phyloP scores from a whole-genome alignment of 306 rosid genomes.

The Malus sieversii region DNA sequence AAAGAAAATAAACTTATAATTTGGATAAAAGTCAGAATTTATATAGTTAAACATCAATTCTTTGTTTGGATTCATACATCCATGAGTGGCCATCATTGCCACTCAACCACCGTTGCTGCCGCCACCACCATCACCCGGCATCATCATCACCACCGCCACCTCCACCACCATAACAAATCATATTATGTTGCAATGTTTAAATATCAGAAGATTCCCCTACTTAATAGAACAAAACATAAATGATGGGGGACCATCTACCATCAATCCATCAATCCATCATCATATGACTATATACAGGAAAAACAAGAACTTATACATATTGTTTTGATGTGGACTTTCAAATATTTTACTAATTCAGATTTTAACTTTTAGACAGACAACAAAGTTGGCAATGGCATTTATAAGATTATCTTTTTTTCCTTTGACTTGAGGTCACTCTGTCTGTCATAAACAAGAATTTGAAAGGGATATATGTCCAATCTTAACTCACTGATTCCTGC shows the following conservation, averaged over 20 bases:
- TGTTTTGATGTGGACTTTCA: background rate
- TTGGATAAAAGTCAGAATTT: fast-evolving
- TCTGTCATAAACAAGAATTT: background rate
- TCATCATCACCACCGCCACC: background rate
- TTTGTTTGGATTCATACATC: background rate
- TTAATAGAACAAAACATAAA: background rate
- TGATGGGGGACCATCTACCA: background rate
- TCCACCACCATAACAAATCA: no score
- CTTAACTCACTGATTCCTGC: background rate
- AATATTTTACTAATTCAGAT: background rate
- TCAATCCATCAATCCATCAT: background rate
- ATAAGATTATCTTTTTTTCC: background rate
- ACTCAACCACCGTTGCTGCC: no score
- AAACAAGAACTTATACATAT: background rate
- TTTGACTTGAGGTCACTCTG: background rate
- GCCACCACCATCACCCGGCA: background rate
- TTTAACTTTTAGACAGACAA: background rate
- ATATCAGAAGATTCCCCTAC: slow-evolving; percentile 4
- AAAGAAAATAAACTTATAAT: no score
- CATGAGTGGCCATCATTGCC: no score
- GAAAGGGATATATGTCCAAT: background rate
- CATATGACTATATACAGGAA: background rate
- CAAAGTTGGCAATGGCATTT: background rate
- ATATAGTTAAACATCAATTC: no score
- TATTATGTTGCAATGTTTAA: no score